Conservation (phyloP, 1,139 yeast species). For the Spathaspora sp. region DNA sequence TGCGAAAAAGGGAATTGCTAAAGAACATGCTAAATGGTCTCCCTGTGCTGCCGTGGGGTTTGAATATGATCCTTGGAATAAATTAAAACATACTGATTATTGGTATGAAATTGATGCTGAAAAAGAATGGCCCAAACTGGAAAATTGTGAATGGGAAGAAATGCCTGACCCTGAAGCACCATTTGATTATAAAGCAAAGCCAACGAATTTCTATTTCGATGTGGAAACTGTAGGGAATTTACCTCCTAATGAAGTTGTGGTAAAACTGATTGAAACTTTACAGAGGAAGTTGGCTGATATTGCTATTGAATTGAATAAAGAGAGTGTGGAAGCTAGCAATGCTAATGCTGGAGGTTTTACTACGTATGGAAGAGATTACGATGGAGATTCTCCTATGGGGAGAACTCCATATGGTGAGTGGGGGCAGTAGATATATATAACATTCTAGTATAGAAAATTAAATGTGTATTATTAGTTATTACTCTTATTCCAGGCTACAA, state of each 20-base stretch:
- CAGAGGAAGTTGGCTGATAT: slow-evolving; percentile 91
- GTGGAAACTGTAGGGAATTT: slow-evolving; percentile 92
- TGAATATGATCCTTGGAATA: slow-evolving; percentile 99
- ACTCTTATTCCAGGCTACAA: slow-evolving; percentile 67
- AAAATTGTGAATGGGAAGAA: slow-evolving; percentile 94
- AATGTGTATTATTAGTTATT: slow-evolving; percentile 3
- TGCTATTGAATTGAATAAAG: slow-evolving; percentile 74
- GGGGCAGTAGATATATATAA: slow-evolving; percentile 16
- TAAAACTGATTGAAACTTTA: slow-evolving; percentile 77
- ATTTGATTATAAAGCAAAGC: slow-evolving; percentile 83
- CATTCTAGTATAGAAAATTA: no score
- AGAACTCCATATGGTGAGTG: slow-evolving; percentile 46
- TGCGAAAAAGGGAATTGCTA: slow-evolving; percentile 97
- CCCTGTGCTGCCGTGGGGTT: slow-evolving; percentile 97
- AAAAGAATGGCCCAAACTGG: slow-evolving; percentile 89
- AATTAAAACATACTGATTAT: slow-evolving; percentile 88
- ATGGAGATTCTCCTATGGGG: slow-evolving; percentile 35
- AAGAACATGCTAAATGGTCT: slow-evolving; percentile 98
- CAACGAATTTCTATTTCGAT: slow-evolving; percentile 78
- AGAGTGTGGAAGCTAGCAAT: slow-evolving; percentile 48
- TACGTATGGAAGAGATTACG: slow-evolving; percentile 48
- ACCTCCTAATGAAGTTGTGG: slow-evolving; percentile 84
- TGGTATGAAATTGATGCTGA: slow-evolving; percentile 94
- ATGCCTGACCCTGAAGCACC: slow-evolving; percentile 86
- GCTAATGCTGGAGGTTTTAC: slow-evolving; percentile 48